Percentiles rank a stretch among this genome's conserved stretches.
Conservation (phyloP, 2,329 filamentous ascomycete genomes). For the Trichophyton mentagrophytes region DNA sequence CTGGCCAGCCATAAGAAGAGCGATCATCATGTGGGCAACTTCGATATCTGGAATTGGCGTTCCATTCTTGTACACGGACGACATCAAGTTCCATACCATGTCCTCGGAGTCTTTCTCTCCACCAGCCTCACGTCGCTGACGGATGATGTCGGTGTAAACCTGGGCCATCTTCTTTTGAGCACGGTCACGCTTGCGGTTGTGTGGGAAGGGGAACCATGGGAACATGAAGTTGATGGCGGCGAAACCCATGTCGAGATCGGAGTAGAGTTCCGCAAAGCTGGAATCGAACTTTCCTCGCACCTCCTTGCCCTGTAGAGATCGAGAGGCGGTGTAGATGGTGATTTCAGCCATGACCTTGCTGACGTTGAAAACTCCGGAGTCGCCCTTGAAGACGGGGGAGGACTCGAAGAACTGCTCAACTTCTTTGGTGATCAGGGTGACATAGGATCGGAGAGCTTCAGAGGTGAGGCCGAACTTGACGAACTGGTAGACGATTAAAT, state of each 20-base stretch:
- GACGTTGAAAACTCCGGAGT: slow-evolving; percentile 58
- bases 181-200: slow-evolving; percentile 67
- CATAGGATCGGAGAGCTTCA: slow-evolving; percentile 55
- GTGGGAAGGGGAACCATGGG: slow-evolving; percentile 77
- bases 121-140: slow-evolving; percentile 50
- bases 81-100: slow-evolving; percentile 88
- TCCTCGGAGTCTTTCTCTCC: slow-evolving; percentile 48
- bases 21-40: slow-evolving; percentile 88
- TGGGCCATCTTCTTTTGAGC: slow-evolving; percentile 70
- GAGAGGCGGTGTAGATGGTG: slow-evolving; percentile 80
- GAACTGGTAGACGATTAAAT: slow-evolving; percentile 30
- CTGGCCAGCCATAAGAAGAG: slow-evolving; percentile 80
- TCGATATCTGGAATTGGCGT: slow-evolving; percentile 66
- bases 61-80: slow-evolving; percentile 72
- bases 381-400: slow-evolving; percentile 52
- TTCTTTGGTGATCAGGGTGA: slow-evolving; percentile 64
- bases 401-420: slow-evolving; percentile 60
- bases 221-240: slow-evolving; percentile 81
- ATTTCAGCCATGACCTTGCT: slow-evolving; percentile 68
- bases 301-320: slow-evolving; percentile 71
- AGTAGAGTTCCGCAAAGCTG: slow-evolving; percentile 68
- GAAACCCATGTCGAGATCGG: slow-evolving; percentile 84
- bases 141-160: slow-evolving; percentile 71
- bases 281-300: slow-evolving; percentile 70
- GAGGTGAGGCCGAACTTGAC: slow-evolving; percentile 53